Percentiles rank a stretch among this genome's conserved stretches.
Conservation (phyloP, 192 early-diverging fungal genomes). For the Chytriomyces sp. region DNA sequence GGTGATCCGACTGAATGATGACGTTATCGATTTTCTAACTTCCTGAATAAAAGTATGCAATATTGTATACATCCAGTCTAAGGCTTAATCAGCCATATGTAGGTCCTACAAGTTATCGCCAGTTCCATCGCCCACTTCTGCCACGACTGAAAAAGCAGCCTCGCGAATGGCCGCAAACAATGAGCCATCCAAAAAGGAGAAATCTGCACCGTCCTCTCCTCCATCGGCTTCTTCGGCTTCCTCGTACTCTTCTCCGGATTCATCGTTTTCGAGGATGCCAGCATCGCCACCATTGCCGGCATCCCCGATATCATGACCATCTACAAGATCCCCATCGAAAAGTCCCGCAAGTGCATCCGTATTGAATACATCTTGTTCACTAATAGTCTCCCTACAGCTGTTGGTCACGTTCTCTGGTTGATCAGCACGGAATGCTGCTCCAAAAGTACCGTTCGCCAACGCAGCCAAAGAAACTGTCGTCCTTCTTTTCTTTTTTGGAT, state of each 20-base stretch:
- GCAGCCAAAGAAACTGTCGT: too few species aligned
- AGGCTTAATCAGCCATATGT: too few species aligned
- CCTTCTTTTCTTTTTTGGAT: too few species aligned
- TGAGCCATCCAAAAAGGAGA: not conserved
- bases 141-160: not conserved
- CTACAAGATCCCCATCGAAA: too few species aligned
- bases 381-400: not conserved
- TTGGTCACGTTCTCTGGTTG: not conserved
- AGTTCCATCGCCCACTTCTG: too few species aligned
- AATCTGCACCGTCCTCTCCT: not conserved
- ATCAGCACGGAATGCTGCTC: not conserved
- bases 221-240: not conserved
- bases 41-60: too few species aligned
- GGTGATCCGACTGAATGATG: too few species aligned
- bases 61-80: too few species aligned
- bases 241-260: not conserved
- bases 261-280: not conserved
- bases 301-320: not conserved
- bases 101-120: too few species aligned
- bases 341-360: not conserved
- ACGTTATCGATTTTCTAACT: too few species aligned
- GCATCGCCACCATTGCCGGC: not conserved
- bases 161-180: constrained; percentile 22
- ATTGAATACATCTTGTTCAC: not conserved
- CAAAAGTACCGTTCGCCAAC: not conserved